Conservation (phyloP, 1,284 basidiomycete genomes). For the Cerrena zonata region DNA sequence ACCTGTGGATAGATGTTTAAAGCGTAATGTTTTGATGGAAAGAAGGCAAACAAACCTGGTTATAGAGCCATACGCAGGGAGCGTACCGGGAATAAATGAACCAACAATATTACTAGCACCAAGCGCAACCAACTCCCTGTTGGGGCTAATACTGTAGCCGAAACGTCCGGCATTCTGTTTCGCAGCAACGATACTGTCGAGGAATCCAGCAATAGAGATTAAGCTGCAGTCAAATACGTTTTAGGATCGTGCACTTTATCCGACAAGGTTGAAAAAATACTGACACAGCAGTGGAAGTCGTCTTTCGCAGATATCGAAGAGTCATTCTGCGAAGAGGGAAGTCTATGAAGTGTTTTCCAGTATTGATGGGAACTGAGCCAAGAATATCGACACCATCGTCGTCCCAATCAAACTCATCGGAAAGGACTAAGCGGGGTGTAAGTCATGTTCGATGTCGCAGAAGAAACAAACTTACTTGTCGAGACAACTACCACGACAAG, state of each 20-base stretch:
- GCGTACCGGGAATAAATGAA: conserved; percentile 78
- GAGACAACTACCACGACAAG: conserved; percentile 70
- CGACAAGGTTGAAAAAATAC: conserved; percentile 19
- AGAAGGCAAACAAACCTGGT: conserved; percentile 49
- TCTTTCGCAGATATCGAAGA: conserved; percentile 62
- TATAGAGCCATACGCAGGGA: conserved; percentile 86
- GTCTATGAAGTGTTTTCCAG: conserved; percentile 54
- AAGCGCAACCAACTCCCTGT: conserved; percentile 86
- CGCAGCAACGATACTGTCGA: conserved; percentile 80
- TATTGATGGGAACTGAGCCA: conserved; percentile 65
- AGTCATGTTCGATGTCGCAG: not conserved
- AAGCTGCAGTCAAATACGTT: conserved; percentile 37
- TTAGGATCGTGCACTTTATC: not conserved
- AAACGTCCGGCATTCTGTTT: conserved; percentile 82
- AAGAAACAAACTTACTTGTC: conserved; percentile 54
- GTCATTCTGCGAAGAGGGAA: conserved; percentile 62
- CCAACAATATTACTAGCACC: conserved; percentile 75
- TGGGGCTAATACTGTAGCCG: conserved; percentile 84
- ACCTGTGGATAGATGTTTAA: conserved; percentile 40
- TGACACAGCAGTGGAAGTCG: conserved; percentile 75
- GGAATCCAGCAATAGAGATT: conserved; percentile 69
- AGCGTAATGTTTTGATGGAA: conserved; percentile 3
- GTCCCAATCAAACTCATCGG: conserved; percentile 71
- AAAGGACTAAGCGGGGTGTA: conserved; percentile 49
- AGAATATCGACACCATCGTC: conserved; percentile 74